A percentile compares a stretch with the other conserved stretches of the same genome.
phyloP scores from a whole-genome alignment of 176 grass and related monocot species.

The Carex parvula region DNA sequence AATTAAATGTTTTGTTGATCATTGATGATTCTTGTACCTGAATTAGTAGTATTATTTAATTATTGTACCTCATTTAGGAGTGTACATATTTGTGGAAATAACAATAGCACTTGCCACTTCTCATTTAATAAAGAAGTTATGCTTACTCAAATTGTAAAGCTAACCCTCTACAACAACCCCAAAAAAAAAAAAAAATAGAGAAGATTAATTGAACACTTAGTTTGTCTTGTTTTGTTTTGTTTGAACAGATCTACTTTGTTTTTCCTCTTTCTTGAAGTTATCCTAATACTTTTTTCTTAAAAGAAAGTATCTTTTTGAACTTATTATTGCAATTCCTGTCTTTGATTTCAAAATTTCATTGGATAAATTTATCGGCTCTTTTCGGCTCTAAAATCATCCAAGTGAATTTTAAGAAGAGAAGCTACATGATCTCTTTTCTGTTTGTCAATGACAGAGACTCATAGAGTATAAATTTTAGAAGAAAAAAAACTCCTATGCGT shows the following conservation, averaged over 20 bases:
- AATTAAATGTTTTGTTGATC: not conserved
- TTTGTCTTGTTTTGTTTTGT: too few relatives aligned
- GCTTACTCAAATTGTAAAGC: not conserved
- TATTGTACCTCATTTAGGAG: not conserved
- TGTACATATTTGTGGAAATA: not conserved
- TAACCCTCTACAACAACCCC: not conserved
- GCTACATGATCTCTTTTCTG: too few relatives aligned
- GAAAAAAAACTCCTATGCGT: too few relatives aligned
- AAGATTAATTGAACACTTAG: too few relatives aligned
- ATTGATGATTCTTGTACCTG: not conserved
- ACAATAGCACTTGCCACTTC: not conserved
- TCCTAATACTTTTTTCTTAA: not conserved
- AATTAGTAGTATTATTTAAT: not conserved
- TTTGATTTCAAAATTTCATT: not conserved
- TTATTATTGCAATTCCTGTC: not conserved
- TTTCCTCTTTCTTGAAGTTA: not conserved
- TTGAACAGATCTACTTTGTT: not conserved
- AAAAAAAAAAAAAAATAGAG: not conserved
- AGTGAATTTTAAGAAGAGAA: too few relatives aligned
- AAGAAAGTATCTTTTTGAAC: not conserved
- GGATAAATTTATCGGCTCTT: not conserved
- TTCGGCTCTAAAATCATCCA: too few relatives aligned
- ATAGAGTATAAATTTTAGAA: too few relatives aligned
- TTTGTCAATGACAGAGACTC: too few relatives aligned
- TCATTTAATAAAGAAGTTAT: not conserved